phyloP scores from a whole-genome alignment of 306 rosid genomes.

The Chamaecrista fasciculata region DNA sequence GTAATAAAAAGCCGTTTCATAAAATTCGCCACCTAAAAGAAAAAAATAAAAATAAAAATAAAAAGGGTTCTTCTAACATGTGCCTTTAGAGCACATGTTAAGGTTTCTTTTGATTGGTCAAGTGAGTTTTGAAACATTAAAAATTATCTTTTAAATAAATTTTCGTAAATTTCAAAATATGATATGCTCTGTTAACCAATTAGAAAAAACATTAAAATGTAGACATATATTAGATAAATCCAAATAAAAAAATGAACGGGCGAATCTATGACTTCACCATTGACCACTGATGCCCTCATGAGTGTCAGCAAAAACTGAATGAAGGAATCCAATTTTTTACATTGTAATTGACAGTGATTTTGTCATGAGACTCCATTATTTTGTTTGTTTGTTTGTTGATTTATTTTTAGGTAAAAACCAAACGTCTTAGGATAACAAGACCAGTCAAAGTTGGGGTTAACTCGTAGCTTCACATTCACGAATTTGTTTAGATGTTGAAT shows the following conservation, averaged over 20 bases:
- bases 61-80: too few species aligned
- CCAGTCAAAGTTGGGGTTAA: conserved; percentile 36
- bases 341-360: conserved; percentile 25
- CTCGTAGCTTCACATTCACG: neutral
- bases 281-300: conserved; percentile 23
- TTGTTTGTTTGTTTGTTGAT: neutral
- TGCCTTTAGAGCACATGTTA: too few species aligned
- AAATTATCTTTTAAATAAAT: too few species aligned
- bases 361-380: conserved; percentile 23
- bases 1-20: too few species aligned
- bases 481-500: neutral
- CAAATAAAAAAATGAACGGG: neutral
- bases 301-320: conserved; percentile 35
- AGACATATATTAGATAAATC: too few species aligned
- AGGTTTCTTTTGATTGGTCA: too few species aligned
- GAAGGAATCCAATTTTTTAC: conserved; percentile 25
- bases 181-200: too few species aligned
- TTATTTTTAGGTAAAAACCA: conserved; percentile 4
- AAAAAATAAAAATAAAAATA: too few species aligned
- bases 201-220: too few species aligned
- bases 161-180: too few species aligned
- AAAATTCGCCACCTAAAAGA: too few species aligned
- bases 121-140: too few species aligned
- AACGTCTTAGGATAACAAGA: neutral
- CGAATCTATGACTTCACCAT: conserved; percentile 27